Evolutionary conservation across 768 basidiomycete species (phyloP).

Genomic region (Galerina marginata): DNA sequence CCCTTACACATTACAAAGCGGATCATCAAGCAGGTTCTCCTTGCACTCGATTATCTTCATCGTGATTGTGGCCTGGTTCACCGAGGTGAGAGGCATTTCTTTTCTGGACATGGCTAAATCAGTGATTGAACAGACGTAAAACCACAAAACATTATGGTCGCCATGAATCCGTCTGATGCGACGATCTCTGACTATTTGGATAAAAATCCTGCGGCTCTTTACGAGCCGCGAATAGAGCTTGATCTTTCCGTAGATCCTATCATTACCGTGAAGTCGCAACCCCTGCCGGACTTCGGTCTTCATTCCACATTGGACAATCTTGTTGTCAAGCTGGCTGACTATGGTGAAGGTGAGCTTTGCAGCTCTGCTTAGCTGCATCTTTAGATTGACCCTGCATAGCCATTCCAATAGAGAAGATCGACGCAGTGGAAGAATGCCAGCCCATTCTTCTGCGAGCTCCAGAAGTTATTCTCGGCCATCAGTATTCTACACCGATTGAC

Average conservation of each 20-base stretch:
- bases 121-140: not conserved
- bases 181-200: slow-evolving; percentile 4
- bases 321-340: slow-evolving; percentile 1
- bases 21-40: slow-evolving; percentile 21
- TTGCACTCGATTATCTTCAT: slow-evolving; percentile 22
- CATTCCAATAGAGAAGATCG: too few relatives aligned
- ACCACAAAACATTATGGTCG: slow-evolving; percentile 5
- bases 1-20: slow-evolving; percentile 18
- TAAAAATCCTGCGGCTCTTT: not conserved
- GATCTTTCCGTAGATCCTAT: slow-evolving; percentile 4
- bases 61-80: slow-evolving; percentile 22
- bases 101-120: not conserved
- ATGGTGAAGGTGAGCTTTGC: not conserved
- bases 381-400: too few relatives aligned
- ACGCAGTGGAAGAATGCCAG: too few relatives aligned
- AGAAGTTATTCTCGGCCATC: too few relatives aligned
- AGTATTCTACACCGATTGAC: too few relatives aligned
- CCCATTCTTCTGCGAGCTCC: too few relatives aligned
- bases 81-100: not conserved
- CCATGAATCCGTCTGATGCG: not conserved
- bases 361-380: too few relatives aligned
- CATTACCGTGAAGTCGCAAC: slow-evolving; percentile 1
- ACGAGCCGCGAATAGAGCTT: not conserved
- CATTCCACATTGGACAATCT: slow-evolving; percentile 3
- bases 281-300: not conserved